A percentile compares a stretch with the other conserved stretches of the same genome.
These are phyloP conservation scores for Fragilaria crotonensis DNA, from an alignment of 108 stramenopile species.

Conservation along the genomic window DNA sequence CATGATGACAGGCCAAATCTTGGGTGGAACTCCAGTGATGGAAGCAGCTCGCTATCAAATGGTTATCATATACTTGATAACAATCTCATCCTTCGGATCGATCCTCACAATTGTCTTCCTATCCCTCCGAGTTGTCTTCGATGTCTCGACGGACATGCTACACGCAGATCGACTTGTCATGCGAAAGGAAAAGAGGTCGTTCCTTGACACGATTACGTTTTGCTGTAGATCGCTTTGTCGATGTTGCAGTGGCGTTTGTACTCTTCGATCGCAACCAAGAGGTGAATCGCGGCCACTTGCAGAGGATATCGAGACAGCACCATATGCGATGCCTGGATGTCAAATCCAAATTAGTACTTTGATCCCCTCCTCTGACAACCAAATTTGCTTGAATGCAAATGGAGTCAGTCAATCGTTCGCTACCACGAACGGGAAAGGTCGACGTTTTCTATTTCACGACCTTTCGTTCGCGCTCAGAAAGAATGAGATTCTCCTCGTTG, in stretches of 20 bases:
- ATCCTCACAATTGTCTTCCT: constrained; percentile 34
- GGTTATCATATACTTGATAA: constrained; percentile 79
- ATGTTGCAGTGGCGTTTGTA: too few species aligned
- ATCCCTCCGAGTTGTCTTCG: constrained; percentile 47
- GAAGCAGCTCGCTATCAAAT: constrained; percentile 88
- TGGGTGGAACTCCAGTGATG: constrained; percentile 68
- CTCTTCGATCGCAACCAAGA: not conserved
- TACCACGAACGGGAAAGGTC: not conserved
- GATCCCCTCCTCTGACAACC: not conserved
- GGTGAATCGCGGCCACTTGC: not conserved
- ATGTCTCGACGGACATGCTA: constrained; percentile 24
- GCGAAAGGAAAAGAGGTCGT: constrained; percentile 9
- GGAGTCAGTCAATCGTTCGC: not conserved
- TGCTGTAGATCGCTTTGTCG: not conserved
- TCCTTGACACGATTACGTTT: not conserved
- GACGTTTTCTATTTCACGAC: not conserved
- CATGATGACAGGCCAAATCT: constrained; percentile 94
- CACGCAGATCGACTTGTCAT: constrained; percentile 11
- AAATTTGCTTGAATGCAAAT: too few species aligned
- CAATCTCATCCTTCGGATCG: constrained; percentile 21
- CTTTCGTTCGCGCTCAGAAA: constrained; percentile 8
- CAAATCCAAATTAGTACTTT: not conserved
- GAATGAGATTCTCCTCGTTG: constrained; percentile 18
- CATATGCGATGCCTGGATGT: not conserved
- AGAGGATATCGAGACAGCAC: not conserved